Conservation (phyloP, 1,139 yeast genomes). For the Arxiozyma slooffiae region DNA sequence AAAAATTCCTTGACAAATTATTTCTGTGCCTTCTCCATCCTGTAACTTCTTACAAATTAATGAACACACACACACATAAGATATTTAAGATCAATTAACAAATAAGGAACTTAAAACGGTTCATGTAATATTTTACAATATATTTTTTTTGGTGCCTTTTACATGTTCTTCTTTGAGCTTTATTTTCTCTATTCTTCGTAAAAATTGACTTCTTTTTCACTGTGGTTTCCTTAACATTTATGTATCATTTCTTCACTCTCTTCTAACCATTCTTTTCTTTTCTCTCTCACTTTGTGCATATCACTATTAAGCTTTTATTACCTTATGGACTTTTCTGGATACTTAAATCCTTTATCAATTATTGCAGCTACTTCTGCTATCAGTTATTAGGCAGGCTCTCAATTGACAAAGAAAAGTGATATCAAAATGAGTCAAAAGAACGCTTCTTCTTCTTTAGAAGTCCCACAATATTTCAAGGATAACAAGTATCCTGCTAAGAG, state of each 20-base stretch:
- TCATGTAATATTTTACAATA: too few relatives aligned
- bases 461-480: slow-evolving; percentile 27
- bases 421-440: slow-evolving; percentile 10
- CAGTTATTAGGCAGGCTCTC: background rate
- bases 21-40: background rate
- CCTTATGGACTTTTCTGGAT: background rate
- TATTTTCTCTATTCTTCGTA: background rate
- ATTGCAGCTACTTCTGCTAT: slow-evolving; percentile 1
- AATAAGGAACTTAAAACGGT: too few relatives aligned
- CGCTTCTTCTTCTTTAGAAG: slow-evolving; percentile 1
- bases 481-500: slow-evolving; percentile 57
- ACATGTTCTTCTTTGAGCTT: too few relatives aligned
- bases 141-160: too few relatives aligned
- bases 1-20: background rate
- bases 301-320: background rate
- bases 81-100: background rate
- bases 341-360: background rate
- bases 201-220: background rate
- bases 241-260: background rate
- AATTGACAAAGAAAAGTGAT: background rate
- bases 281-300: background rate
- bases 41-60: background rate
- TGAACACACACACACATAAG: too few relatives aligned
- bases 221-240: background rate
- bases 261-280: background rate